Conservation (phyloP, 768 basidiomycete genomes). For the Boletellus emodensis region DNA sequence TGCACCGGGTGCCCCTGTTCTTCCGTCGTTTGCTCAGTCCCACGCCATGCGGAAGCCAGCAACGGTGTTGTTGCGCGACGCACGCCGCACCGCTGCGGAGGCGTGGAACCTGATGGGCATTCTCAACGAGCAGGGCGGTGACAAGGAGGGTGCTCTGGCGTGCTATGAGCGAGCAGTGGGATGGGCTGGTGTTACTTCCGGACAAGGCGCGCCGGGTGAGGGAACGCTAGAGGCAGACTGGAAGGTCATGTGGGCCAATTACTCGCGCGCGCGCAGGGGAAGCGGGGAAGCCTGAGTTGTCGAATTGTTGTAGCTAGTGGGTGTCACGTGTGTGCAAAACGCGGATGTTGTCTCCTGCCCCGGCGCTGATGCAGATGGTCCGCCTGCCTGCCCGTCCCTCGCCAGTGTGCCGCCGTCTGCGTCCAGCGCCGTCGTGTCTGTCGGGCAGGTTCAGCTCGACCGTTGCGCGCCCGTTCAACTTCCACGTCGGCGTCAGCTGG, state of each 20-base stretch:
- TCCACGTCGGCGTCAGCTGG: constrained; percentile 78
- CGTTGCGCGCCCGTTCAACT: constrained; percentile 53
- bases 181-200: constrained; percentile 54
- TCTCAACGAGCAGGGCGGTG: constrained; percentile 45
- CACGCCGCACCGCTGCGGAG: constrained; percentile 66
- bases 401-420: not conserved
- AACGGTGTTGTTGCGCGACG: constrained; percentile 56
- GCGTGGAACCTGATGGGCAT: constrained; percentile 74
- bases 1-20: constrained; percentile 38
- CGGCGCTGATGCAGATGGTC: constrained; percentile 11
- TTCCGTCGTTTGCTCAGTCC: constrained; percentile 44
- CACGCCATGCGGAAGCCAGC: constrained; percentile 53
- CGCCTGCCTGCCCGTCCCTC: constrained; percentile 2
- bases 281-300: not conserved
- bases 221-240: constrained; percentile 58
- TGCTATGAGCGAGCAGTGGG: constrained; percentile 68
- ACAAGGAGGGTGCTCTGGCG: constrained; percentile 42
- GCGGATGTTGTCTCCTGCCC: not conserved
- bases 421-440: not conserved
- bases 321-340: constrained; percentile 22
- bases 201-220: constrained; percentile 43
- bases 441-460: constrained; percentile 21
- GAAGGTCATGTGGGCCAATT: constrained; percentile 58
- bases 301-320: not conserved
- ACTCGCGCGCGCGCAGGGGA: constrained; percentile 42